A percentile compares a stretch with the other conserved stretches of the same genome.
Conservation (phyloP, 768 basidiomycete species). For the Gelatoporia subvermispora region DNA sequence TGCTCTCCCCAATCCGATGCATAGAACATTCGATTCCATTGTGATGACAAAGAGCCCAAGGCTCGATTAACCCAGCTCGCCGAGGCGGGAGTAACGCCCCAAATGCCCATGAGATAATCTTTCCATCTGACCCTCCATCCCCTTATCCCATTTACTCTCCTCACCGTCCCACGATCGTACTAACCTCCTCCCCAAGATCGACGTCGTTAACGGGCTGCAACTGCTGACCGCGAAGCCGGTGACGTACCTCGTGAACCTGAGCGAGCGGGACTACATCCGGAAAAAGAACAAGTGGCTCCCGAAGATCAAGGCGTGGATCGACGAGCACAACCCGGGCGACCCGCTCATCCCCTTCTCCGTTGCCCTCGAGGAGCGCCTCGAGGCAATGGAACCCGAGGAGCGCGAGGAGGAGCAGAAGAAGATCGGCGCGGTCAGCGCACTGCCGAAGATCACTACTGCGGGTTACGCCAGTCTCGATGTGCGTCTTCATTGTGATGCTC, state of each 20-base stretch:
- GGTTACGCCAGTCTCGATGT: conserved; percentile 88
- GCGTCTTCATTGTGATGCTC: conserved; percentile 19
- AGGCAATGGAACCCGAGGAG: conserved; percentile 62
- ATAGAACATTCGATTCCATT: not conserved
- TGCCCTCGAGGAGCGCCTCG: conserved; percentile 87
- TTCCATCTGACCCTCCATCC: conserved; percentile 20
- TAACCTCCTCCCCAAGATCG: conserved; percentile 49
- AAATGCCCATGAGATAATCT: conserved; percentile 61
- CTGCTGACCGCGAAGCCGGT: conserved; percentile 96
- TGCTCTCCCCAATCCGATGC: not conserved
- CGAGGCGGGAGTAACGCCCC: conserved; percentile 93
- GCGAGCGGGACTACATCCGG: conserved; percentile 88
- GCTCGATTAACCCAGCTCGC: conserved; percentile 96
- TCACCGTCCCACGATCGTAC: not conserved
- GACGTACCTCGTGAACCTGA: conserved; percentile 96
- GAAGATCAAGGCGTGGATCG: conserved; percentile 98
- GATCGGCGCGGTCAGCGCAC: conserved; percentile 65
- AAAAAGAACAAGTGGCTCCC: conserved; percentile 99
- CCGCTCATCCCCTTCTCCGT: conserved; percentile 96
- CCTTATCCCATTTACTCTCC: not conserved
- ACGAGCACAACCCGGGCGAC: conserved; percentile 93
- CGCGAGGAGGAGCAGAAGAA: conserved; percentile 68
- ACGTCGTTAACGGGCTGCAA: conserved; percentile 82
- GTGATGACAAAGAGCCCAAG: conserved; percentile 76
- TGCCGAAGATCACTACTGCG: conserved; percentile 93